A percentile compares a stretch with the other conserved stretches of the same genome.
These are phyloP conservation scores for Solanum pennellii DNA, from an alignment of 257 asterid genomes.

Conservation along the genomic window DNA sequence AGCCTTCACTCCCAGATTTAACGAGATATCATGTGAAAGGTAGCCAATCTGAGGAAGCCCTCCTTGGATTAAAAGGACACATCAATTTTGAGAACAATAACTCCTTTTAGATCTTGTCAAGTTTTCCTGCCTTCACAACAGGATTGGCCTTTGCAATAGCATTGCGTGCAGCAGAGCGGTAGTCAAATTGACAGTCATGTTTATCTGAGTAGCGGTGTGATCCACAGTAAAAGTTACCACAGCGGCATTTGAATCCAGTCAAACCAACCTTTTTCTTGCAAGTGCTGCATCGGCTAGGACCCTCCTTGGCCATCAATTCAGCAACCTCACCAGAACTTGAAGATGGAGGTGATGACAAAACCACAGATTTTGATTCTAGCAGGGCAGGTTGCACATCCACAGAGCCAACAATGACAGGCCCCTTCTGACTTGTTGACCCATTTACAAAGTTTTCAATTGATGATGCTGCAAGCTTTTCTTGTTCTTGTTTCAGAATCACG, in stretches of 20 bases:
- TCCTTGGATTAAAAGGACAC: background rate
- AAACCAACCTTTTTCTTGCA: slow-evolving; percentile 53
- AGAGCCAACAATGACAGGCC: background rate
- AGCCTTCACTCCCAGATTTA: background rate
- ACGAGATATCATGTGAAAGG: background rate
- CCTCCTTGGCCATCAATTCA: slow-evolving; percentile 9
- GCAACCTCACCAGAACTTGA: slow-evolving; percentile 7
- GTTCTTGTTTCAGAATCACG: slow-evolving; percentile 27
- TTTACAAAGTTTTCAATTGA: slow-evolving; percentile 17
- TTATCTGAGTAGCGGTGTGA: slow-evolving; percentile 50
- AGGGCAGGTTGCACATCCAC: background rate
- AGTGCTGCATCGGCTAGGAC: slow-evolving; percentile 32
- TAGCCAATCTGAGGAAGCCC: background rate
- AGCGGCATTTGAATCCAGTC: slow-evolving; percentile 45
- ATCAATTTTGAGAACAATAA: slow-evolving; percentile 6
- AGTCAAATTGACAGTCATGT: slow-evolving; percentile 45
- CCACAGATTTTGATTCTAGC: background rate
- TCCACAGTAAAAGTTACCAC: slow-evolving; percentile 44
- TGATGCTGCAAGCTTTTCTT: slow-evolving; percentile 15
- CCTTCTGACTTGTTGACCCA: slow-evolving; percentile 1
- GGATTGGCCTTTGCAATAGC: slow-evolving; percentile 57
- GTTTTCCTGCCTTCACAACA: slow-evolving; percentile 42
- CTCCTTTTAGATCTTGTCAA: slow-evolving; percentile 11
- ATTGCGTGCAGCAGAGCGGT: slow-evolving; percentile 34
- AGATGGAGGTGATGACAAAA: slow-evolving; percentile 1